A percentile compares a stretch with the other conserved stretches of the same genome.
phyloP scores from a whole-genome alignment of 345 rosid species.

The Brassica rapa region DNA sequence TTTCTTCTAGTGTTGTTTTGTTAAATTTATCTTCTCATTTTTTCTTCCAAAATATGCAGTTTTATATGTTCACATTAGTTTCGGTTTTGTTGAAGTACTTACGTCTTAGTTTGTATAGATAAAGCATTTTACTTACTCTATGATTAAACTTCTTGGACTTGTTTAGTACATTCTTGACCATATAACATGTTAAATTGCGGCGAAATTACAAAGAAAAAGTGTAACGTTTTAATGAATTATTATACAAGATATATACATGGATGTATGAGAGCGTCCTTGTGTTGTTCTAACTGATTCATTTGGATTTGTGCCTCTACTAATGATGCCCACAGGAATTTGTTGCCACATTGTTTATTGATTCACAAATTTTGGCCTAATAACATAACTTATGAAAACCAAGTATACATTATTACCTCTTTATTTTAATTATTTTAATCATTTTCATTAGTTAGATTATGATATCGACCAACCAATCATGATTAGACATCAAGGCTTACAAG shows the following conservation, averaged over 20 bases:
- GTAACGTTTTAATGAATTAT: background rate
- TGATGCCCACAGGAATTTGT: conserved; percentile 40
- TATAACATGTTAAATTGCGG: conserved; percentile 17
- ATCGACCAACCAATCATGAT: conserved; percentile 34
- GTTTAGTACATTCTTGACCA: conserved; percentile 35
- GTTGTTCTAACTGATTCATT: conserved; percentile 32
- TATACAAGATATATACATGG: conserved; percentile 11
- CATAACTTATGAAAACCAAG: conserved; percentile 40
- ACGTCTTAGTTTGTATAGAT: background rate
- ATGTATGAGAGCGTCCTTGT: conserved; percentile 29
- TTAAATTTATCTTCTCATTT: background rate
- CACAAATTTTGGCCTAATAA: conserved; percentile 40
- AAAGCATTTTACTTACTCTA: conserved; percentile 4
- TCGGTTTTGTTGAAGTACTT: background rate
- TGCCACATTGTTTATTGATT: conserved; percentile 44
- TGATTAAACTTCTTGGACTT: conserved; percentile 16
- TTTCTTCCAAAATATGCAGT: conserved; percentile 7
- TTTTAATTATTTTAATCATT: conserved; percentile 19
- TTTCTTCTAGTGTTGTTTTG: background rate
- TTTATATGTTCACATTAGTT: conserved; percentile 14
- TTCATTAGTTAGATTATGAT: conserved; percentile 27
- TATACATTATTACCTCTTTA: conserved; percentile 19
- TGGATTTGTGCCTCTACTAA: conserved; percentile 37
- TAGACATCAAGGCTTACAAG: conserved; percentile 11
- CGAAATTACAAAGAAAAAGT: background rate